Evolutionary conservation across 1,284 basidiomycete genomes (phyloP), one percentile per base, ranked within the genome.

Genomic region (Tilletia caries): DNA sequence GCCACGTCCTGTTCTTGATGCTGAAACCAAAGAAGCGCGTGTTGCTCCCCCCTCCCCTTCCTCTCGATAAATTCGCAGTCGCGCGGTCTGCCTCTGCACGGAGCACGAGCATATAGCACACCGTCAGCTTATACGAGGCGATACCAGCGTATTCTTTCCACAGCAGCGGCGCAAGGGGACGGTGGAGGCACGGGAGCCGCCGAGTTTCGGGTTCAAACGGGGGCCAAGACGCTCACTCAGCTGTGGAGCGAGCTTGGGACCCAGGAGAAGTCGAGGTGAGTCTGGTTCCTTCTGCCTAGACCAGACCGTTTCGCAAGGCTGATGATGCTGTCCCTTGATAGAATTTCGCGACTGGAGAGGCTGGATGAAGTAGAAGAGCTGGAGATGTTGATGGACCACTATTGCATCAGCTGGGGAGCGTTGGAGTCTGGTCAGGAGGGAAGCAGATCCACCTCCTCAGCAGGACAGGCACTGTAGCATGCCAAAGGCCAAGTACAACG

Each of bases 311-410:
- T 15, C 10, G 15, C 29, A 34, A 33, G 10, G 15, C 29, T 33
- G 58, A 34, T 18, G 27, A 10, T 62, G 58, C 23, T 54, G 23
- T 12, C 52, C 2, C 2, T 3, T 34, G 1, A 32, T 29, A 62
- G 58, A n/a, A 62, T 80, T 12, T 77, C 78, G 15, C 71, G 76
- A 18, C 58, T 82, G 3, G 80, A 83, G 67, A 76, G 76, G 2
- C 74, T 83, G 33, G 81, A 83, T 64, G 81, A 83, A 62, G 73
- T 83, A 3, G 81, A 83, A 66, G 81, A 83, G 71, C 73, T 83
- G 12, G 79, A 83, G 50, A 77, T 83, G 74, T 73, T 83, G 10
- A 75, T 83, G n/a, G 68, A 67, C 18, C 81, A 82, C 68, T 83
- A 83, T 48, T 76, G 76, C 54, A 73, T 80, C 67, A 34, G 58